Conservation (phyloP, 805 yeast species). For the Ogataea siamensis region DNA sequence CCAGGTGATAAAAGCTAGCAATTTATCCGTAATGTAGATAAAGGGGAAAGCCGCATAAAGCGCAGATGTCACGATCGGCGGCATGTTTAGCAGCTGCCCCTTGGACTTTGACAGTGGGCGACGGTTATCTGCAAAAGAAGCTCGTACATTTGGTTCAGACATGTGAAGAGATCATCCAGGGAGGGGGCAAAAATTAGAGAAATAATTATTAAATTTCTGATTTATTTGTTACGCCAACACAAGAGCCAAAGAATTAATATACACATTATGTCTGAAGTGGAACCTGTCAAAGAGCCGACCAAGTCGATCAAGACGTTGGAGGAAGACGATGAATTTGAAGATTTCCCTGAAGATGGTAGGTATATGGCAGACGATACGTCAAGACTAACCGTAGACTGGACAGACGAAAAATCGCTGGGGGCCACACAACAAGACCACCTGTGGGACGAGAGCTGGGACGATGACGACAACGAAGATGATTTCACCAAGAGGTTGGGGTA, state of each 20-base stretch:
- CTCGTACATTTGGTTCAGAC: slow-evolving; percentile 14
- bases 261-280: slow-evolving; percentile 16
- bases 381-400: slow-evolving; percentile 52
- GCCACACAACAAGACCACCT: slow-evolving; percentile 55
- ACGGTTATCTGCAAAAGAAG: slow-evolving; percentile 23
- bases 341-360: slow-evolving; percentile 81
- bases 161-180: slow-evolving; percentile 10
- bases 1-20: slow-evolving; percentile 51
- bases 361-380: slow-evolving; percentile 4
- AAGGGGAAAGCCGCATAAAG: slow-evolving; percentile 48
- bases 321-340: slow-evolving; percentile 97
- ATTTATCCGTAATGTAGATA: slow-evolving; percentile 42
- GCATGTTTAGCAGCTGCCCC: slow-evolving; percentile 25
- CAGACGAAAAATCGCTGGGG: slow-evolving; percentile 51
- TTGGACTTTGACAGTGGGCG: slow-evolving; percentile 19
- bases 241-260: neutral
- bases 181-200: slow-evolving; percentile 9
- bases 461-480: slow-evolving; percentile 89
- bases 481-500: slow-evolving; percentile 72
- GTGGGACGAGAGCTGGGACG: slow-evolving; percentile 99
- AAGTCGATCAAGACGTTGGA: slow-evolving; percentile 67
- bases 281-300: slow-evolving; percentile 19
- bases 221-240: neutral
- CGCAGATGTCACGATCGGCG: slow-evolving; percentile 47
- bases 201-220: slow-evolving; percentile 4